Evolutionary conservation across 176 grass and related monocot species (phyloP), one percentile per base, ranked within the genome.

Genomic region (Carex myosuroides): DNA sequence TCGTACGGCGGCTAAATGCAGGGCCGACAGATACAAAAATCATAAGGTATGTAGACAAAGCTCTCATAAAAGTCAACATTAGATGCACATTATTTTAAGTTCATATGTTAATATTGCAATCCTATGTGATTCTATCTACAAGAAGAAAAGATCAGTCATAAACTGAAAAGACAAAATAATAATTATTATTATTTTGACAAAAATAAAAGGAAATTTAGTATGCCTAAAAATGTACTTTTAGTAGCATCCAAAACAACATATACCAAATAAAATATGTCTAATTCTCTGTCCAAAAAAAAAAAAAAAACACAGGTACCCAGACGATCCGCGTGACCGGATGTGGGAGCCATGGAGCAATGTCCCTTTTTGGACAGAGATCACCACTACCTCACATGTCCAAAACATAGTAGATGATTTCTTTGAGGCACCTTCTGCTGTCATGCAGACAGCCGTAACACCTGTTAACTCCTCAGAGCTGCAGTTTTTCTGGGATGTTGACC

Each of bases 321-420:
- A 85, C 1, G 87, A 89, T 10, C 60, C 22, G 3, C 68, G 76
- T 54, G 87, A 89, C 57, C 63, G 87, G 33, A 20, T 76, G 54
- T 89, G 87, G 87, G 0, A 1, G 16, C 75, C 83, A 22, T 85
- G 87, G 87, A 85, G 54, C 62, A 64, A 89, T 54, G 65, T 80
- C 6, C 56, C 64, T 2, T 53, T 22, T 39, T 89, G 64, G 54
- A 56, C 83, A 3, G 76, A 85, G 64, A 85, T 89, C 29, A 65
- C 75, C 63, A 84, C 86, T 12, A 60, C 86, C 13, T 50, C 33
- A 17, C 59, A 39, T 1, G n/a, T 88, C 6, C 81, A 82, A 17
- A 81, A 77, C 35, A 1, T 56, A 0, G 16, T 11, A 10, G 29
- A 65, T 3, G 42, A 65, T 2, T 0, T 73, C 8, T 89, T 85